Conservation (phyloP, 306 rosid genomes). For the Dalbergia cultrata region DNA sequence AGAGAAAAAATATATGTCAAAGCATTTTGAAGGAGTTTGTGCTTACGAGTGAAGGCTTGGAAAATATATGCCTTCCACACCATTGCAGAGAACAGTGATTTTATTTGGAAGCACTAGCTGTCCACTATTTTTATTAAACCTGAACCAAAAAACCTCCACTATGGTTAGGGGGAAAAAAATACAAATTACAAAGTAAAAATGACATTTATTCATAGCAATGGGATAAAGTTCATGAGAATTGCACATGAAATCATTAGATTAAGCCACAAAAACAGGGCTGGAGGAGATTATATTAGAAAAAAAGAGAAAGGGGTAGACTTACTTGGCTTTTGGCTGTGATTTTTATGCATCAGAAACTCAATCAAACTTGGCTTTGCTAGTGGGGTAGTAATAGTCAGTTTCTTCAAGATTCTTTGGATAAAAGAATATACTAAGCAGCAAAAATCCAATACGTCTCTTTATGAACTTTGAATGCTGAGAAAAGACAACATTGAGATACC, state of each 20-base stretch:
- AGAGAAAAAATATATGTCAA: neutral
- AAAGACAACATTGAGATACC: constrained; percentile 35
- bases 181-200: constrained; percentile 4
- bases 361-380: constrained; percentile 95
- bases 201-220: neutral
- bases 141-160: constrained; percentile 51
- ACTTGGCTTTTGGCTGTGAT: constrained; percentile 81
- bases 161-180: constrained; percentile 43
- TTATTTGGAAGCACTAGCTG: constrained; percentile 75
- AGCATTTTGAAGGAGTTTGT: constrained; percentile 38
- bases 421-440: constrained; percentile 47
- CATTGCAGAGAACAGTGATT: constrained; percentile 93
- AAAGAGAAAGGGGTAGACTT: constrained; percentile 53
- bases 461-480: constrained; percentile 41
- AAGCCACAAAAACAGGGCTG: constrained; percentile 10
- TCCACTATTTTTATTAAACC: constrained; percentile 66
- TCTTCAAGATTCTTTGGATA: constrained; percentile 79
- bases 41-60: constrained; percentile 99
- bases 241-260: constrained; percentile 12
- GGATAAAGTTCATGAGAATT: neutral
- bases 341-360: constrained; percentile 97
- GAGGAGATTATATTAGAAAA: neutral
- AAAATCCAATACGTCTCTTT: constrained; percentile 45
- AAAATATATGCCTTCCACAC: constrained; percentile 93
- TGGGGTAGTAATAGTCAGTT: constrained; percentile 96